Evolutionary conservation across 176 grass and related monocot genomes (phyloP).

Genomic region (Oryza punctata): DNA sequence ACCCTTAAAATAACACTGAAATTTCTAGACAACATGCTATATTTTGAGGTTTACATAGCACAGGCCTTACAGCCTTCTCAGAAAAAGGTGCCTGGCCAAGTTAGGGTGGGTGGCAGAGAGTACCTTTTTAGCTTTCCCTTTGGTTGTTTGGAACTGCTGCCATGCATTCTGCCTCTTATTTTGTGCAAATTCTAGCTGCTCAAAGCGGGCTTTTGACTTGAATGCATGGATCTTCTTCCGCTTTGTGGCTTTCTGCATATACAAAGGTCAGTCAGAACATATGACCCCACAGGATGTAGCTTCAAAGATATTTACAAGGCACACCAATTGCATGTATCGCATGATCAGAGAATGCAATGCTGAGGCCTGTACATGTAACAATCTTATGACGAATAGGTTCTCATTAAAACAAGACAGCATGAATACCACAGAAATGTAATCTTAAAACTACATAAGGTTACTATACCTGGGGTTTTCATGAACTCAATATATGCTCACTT

Average conservation of each 20-base stretch:
- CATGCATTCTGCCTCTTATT: slow-evolving; percentile 96
- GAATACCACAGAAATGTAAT: background rate
- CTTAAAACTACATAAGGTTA: background rate
- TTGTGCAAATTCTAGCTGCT: slow-evolving; percentile 85
- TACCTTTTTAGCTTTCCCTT: slow-evolving; percentile 98
- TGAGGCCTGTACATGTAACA: background rate
- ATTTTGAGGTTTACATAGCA: background rate
- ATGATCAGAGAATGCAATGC: background rate
- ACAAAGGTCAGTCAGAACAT: slow-evolving; percentile 39
- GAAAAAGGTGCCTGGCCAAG: background rate
- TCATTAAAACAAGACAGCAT: too few species aligned
- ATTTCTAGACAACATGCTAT: background rate
- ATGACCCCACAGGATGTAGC: background rate
- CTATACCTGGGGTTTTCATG: background rate
- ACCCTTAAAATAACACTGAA: background rate
- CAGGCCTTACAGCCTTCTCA: background rate
- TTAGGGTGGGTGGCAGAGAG: background rate
- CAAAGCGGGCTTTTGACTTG: slow-evolving; percentile 92
- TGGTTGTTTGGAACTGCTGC: slow-evolving; percentile 97
- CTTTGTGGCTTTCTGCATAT: slow-evolving; percentile 84
- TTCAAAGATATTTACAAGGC: background rate
- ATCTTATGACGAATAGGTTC: too few species aligned
- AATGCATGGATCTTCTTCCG: slow-evolving; percentile 99
- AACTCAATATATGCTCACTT: slow-evolving; percentile 2
- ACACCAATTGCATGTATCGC: background rate